Conservation (phyloP, 2,329 filamentous ascomycete species). For the Periconia sp. region DNA sequence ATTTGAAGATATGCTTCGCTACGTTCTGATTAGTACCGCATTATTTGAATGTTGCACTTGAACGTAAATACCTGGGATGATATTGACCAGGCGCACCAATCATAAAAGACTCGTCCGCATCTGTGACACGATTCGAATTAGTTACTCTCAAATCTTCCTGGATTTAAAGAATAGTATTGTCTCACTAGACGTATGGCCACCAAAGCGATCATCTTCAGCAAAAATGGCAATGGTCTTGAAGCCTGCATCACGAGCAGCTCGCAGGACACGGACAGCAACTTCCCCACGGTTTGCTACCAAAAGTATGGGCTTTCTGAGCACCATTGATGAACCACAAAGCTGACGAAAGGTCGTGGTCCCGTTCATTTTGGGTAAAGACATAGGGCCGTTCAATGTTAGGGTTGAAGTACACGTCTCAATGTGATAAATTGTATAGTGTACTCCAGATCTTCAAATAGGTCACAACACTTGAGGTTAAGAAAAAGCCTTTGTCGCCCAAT, state of each 20-base stretch:
- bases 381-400: no score
- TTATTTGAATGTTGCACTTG: no score
- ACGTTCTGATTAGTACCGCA: no score
- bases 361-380: not conserved
- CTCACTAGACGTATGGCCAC: slow-evolving; percentile 84
- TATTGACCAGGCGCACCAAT: slow-evolving; percentile 97
- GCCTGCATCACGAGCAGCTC: slow-evolving; percentile 95
- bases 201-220: slow-evolving; percentile 96
- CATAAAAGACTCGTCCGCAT: slow-evolving; percentile 98
- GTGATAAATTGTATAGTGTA: no score
- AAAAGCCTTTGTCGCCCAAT: no score
- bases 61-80: slow-evolving; percentile 75
- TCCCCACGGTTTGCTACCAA: slow-evolving; percentile 97
- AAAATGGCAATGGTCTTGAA: slow-evolving; percentile 90
- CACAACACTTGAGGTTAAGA: no score
- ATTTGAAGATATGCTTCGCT: slow-evolving; percentile 75
- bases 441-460: no score
- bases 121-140: slow-evolving; percentile 42
- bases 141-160: no score
- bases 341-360: not conserved
- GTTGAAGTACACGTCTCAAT: no score
- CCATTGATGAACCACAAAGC: no score
- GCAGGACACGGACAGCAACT: slow-evolving; percentile 90
- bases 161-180: no score
- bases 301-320: not conserved